Conservation (phyloP, 257 asterid genomes). For the Penstemon barbatus region DNA sequence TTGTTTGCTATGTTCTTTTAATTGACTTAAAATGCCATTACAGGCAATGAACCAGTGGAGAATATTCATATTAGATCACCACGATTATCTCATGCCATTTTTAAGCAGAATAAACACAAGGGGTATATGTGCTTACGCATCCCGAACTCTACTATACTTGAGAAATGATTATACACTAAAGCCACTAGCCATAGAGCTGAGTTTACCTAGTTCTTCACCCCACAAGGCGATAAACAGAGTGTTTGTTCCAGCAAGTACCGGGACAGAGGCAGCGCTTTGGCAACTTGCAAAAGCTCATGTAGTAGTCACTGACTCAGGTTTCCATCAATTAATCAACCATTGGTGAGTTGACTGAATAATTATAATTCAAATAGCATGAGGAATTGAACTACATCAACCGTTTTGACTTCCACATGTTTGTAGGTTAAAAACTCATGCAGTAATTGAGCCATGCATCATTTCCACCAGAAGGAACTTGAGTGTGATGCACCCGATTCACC, state of each 20-base stretch:
- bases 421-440: conserved; percentile 54
- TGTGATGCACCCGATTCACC: conserved; percentile 51
- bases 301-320: conserved; percentile 46
- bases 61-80: conserved; percentile 55
- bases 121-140: conserved; percentile 44
- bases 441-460: conserved; percentile 54
- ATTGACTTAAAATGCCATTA: background rate
- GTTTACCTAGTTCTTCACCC: conserved; percentile 37
- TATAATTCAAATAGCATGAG: no score
- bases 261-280: conserved; percentile 55
- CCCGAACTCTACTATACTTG: conserved; percentile 51
- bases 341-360: conserved; percentile 33
- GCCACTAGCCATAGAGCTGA: conserved; percentile 53
- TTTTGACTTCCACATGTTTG: background rate
- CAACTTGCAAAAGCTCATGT: conserved; percentile 62
- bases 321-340: conserved; percentile 49
- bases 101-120: conserved; percentile 33
- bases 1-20: no score
- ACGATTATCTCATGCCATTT: conserved; percentile 52
- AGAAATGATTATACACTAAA: conserved; percentile 47
- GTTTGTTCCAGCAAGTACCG: conserved; percentile 41
- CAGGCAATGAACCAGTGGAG: conserved; percentile 55
- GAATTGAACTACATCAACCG: background rate
- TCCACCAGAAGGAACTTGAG: conserved; percentile 54
- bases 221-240: conserved; percentile 35